Conservation (phyloP, 768 basidiomycete genomes). For the Butyriboletus loyo region DNA sequence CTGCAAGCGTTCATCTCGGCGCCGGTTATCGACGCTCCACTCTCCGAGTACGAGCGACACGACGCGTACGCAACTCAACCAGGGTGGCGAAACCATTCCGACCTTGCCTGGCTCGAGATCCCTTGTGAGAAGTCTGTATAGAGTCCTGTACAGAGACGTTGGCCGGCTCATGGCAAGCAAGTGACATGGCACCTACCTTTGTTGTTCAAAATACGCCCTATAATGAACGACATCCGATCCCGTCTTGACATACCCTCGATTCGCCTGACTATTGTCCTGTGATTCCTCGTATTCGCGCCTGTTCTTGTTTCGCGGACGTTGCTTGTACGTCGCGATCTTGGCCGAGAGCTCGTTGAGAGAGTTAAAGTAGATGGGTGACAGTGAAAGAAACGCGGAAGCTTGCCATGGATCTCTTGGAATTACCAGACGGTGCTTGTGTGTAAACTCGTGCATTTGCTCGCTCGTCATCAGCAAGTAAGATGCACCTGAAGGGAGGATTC, state of each 20-base stretch:
- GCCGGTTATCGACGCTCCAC: slow-evolving; percentile 35
- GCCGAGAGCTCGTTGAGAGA: slow-evolving; percentile 30
- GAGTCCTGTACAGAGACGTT: slow-evolving; percentile 20
- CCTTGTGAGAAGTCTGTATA: slow-evolving; percentile 31
- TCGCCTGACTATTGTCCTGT: slow-evolving; percentile 42
- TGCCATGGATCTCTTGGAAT: slow-evolving; percentile 13
- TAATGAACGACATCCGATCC: slow-evolving; percentile 20
- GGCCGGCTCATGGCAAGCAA: background rate
- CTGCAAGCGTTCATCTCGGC: slow-evolving; percentile 24
- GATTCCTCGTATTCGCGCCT: slow-evolving; percentile 9
- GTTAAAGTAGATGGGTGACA: slow-evolving; percentile 48
- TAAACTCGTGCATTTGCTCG: slow-evolving; percentile 29
- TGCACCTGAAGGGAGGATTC: slow-evolving; percentile 41
- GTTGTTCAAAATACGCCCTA: slow-evolving; percentile 47
- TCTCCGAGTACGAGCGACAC: slow-evolving; percentile 37
- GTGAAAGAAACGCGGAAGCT: slow-evolving; percentile 37
- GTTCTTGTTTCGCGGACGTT: slow-evolving; percentile 36
- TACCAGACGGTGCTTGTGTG: slow-evolving; percentile 13
- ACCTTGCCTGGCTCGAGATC: slow-evolving; percentile 30
- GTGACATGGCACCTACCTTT: slow-evolving; percentile 24
- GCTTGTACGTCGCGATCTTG: slow-evolving; percentile 40
- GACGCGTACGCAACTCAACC: slow-evolving; percentile 32
- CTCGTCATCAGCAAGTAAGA: slow-evolving; percentile 44
- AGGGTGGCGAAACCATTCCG: slow-evolving; percentile 28
- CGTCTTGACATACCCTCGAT: slow-evolving; percentile 33